These are phyloP conservation scores for Fusarium nygamai DNA, from an alignment of 2,329 filamentous ascomycete genomes.

Conservation along the genomic window DNA sequence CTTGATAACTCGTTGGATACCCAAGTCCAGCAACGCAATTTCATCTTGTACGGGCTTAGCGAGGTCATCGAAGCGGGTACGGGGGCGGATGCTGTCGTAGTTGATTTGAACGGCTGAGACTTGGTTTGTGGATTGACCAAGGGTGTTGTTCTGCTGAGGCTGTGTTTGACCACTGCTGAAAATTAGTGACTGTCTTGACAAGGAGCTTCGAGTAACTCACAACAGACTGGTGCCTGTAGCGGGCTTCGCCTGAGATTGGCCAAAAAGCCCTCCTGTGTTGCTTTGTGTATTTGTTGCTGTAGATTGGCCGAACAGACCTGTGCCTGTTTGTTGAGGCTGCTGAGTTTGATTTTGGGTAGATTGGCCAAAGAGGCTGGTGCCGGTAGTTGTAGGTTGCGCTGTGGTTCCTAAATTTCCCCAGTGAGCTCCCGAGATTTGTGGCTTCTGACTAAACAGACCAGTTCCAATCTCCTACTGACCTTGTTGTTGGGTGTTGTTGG, in stretches of 20 bases:
- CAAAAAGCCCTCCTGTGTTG: conserved; percentile 47
- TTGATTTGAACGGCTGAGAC: conserved; percentile 82
- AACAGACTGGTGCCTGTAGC: conserved; percentile 44
- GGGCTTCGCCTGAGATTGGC: conserved; percentile 49
- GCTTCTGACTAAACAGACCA: conserved; percentile 26
- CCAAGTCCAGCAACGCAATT: conserved; percentile 80
- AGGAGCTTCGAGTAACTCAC: conserved; percentile 36
- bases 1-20: conserved; percentile 82
- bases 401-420: conserved; percentile 32
- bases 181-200: conserved; percentile 24
- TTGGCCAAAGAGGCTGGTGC: conserved; percentile 43
- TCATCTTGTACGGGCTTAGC: conserved; percentile 82
- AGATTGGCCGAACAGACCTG: conserved; percentile 46
- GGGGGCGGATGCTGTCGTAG: conserved; percentile 79
- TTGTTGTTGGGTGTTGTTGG: conserved; percentile 38
- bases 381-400: conserved; percentile 20
- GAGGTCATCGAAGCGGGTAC: conserved; percentile 91
- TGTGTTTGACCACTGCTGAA: conserved; percentile 45
- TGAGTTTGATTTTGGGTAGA: conserved; percentile 27
- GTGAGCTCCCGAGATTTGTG: conserved; percentile 26
- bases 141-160: conserved; percentile 38
- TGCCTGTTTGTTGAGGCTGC: conserved; percentile 38
- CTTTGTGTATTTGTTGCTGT: conserved; percentile 28
- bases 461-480: conserved; percentile 29
- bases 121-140: conserved; percentile 55